A percentile compares a stretch with the other conserved stretches of the same genome.
Evolutionary conservation across 2,329 filamentous ascomycete species (phyloP).

Genomic region (Calonectria hongkongensis): DNA sequence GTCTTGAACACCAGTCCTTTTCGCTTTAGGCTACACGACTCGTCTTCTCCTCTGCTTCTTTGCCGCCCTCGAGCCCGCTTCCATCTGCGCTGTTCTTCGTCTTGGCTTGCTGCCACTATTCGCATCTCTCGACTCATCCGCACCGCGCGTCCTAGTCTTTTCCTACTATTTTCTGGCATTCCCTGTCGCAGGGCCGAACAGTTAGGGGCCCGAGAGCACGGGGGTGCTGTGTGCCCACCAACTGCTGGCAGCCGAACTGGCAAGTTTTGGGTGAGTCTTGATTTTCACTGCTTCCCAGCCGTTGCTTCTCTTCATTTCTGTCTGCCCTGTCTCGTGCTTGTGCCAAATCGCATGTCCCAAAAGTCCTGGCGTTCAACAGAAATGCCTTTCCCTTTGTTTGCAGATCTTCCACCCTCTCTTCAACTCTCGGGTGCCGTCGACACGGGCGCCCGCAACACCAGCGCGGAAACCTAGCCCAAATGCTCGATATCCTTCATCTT

Average conservation of each 20-base stretch:
- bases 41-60: constrained; percentile 8
- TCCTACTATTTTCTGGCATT: constrained; percentile 31
- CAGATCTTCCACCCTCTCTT: neutral
- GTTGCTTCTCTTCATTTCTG: constrained; percentile 14
- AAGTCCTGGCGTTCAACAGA: neutral
- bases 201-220: constrained; percentile 48
- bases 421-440: neutral
- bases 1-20: neutral
- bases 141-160: constrained; percentile 6
- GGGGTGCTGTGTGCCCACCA: constrained; percentile 63
- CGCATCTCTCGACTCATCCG: neutral
- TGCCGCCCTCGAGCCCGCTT: constrained; percentile 10
- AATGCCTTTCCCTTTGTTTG: constrained; percentile 11
- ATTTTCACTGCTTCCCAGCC: constrained; percentile 26
- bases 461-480: neutral
- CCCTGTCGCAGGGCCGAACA: constrained; percentile 34
- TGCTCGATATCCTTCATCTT: neutral
- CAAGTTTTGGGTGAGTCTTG: constrained; percentile 57
- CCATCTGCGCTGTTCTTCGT: neutral
- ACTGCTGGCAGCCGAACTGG: constrained; percentile 58
- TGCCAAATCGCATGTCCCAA: neutral
- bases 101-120: constrained; percentile 18
- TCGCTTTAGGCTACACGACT: constrained; percentile 5
- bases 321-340: constrained; percentile 13
- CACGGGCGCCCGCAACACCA: neutral